Evolutionary conservation across 371 early-diverging fungal genomes (phyloP).

Genomic region (Mucor lusitanicus): DNA sequence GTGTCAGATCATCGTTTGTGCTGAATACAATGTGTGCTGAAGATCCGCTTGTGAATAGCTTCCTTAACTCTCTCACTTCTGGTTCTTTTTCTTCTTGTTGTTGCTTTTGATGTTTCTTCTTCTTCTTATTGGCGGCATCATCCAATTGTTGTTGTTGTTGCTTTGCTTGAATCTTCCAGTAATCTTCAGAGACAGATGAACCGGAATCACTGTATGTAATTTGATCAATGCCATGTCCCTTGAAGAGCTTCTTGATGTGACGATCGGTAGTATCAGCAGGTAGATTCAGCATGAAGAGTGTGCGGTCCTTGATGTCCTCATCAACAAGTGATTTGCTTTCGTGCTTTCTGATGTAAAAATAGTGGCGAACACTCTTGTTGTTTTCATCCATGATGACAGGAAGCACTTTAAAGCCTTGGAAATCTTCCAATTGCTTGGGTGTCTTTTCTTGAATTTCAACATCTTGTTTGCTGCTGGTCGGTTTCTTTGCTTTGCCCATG

Average conservation of each 20-base stretch:
- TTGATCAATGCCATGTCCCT: conserved; percentile 57
- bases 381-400: conserved; percentile 52
- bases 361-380: conserved; percentile 53
- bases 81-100: conserved; percentile 6
- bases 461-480: not conserved
- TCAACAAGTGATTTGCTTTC: conserved; percentile 54
- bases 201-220: conserved; percentile 45
- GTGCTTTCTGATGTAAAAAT: conserved; percentile 76
- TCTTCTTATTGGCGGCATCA: conserved; percentile 16
- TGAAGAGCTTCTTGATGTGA: conserved; percentile 77
- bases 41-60: conserved; percentile 55
- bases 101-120: conserved; percentile 27
- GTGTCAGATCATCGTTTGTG: conserved; percentile 61
- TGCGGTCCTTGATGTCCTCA: conserved; percentile 63
- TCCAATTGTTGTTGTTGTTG: conserved; percentile 31
- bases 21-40: conserved; percentile 81
- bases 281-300: conserved; percentile 80
- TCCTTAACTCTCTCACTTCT: conserved; percentile 27
- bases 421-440: conserved; percentile 41
- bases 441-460: not conserved
- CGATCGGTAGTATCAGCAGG: conserved; percentile 79
- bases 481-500: conserved; percentile 11
- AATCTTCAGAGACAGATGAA: conserved; percentile 21
- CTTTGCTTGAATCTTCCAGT: conserved; percentile 21
- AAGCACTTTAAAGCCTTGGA: conserved; percentile 57